These are phyloP conservation scores for Thinopyrum elongatum DNA, from an alignment of 176 grass and related monocot genomes.

Conservation along the genomic window DNA sequence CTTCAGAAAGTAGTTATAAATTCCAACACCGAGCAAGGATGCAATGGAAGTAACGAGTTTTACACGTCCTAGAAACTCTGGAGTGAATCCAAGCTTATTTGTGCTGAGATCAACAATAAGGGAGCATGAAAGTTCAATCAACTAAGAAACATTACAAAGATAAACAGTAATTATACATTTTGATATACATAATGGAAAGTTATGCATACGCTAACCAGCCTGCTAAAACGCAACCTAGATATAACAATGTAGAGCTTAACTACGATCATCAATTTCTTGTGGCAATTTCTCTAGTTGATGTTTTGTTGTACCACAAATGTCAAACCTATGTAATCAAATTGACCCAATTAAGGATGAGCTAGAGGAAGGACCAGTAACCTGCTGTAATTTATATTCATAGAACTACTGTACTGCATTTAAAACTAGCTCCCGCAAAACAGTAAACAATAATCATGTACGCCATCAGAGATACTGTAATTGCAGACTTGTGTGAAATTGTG, in stretches of 20 bases:
- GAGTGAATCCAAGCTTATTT: slow-evolving; percentile 95
- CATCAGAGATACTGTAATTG: slow-evolving; percentile 2
- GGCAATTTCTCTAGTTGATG: slow-evolving; percentile 17
- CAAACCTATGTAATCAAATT: slow-evolving; percentile 15
- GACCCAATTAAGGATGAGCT: slow-evolving; percentile 6
- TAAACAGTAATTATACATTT: slow-evolving; percentile 3
- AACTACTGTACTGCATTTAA: slow-evolving; percentile 24
- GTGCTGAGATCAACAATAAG: slow-evolving; percentile 69
- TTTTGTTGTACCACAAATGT: background rate
- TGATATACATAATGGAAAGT: background rate
- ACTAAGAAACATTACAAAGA: slow-evolving; percentile 10
- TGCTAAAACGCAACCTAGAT: background rate
- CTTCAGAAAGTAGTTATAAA: slow-evolving; percentile 97
- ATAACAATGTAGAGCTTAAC: slow-evolving; percentile 15
- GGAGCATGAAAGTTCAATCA: slow-evolving; percentile 9
- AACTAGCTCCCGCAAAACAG: slow-evolving; percentile 4
- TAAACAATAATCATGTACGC: slow-evolving; percentile 9
- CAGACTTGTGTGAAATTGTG: background rate
- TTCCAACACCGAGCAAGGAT: slow-evolving; percentile 80
- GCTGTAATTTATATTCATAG: background rate
- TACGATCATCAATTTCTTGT: background rate
- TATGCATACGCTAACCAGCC: background rate
- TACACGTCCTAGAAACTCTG: slow-evolving; percentile 94
- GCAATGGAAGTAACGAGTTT: slow-evolving; percentile 96
- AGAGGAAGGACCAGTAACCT: slow-evolving; percentile 13